Conservation (phyloP, 164 flowering plant genomes). For the Piper longum region DNA sequence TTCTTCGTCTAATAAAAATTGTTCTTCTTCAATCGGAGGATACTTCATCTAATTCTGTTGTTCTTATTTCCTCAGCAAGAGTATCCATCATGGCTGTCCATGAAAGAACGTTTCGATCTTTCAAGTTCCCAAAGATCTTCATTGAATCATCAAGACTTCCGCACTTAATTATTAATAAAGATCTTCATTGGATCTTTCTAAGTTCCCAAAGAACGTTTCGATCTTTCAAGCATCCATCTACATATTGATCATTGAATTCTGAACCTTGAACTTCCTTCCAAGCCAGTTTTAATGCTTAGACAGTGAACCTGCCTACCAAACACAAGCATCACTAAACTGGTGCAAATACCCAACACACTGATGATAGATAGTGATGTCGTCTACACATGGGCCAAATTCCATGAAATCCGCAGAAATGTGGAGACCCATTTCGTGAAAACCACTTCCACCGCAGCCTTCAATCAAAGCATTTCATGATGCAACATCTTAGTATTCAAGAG, state of each 20-base stretch:
- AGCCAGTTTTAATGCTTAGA: conserved; percentile 7
- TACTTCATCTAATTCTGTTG: background rate
- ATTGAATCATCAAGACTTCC: conserved; percentile 13
- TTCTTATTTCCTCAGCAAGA: conserved; percentile 10
- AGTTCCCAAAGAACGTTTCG: conserved; percentile 6
- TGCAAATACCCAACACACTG: conserved; percentile 7
- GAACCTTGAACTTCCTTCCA: conserved; percentile 3
- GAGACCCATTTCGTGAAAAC: conserved; percentile 10
- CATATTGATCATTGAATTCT: conserved; percentile 16
- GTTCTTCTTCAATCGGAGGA: no score
- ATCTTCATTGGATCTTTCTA: conserved; percentile 8
- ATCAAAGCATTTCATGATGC: conserved; percentile 16
- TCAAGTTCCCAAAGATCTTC: conserved; percentile 7
- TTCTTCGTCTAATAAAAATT: no score
- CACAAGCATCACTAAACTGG: conserved; percentile 12
- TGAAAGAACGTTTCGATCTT: conserved; percentile 10
- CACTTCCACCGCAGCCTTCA: conserved; percentile 11
- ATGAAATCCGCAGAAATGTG: conserved; percentile 7
- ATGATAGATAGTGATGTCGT: conserved; percentile 13
- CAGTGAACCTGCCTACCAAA: conserved; percentile 11
- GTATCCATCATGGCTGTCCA: conserved; percentile 19
- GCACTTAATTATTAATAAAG: no score
- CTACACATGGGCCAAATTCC: conserved; percentile 6
- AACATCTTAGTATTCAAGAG: conserved; percentile 10
- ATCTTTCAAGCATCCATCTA: conserved; percentile 7